Evolutionary conservation across 768 basidiomycete species (phyloP).

Genomic region (Rhodotorula graminis): DNA sequence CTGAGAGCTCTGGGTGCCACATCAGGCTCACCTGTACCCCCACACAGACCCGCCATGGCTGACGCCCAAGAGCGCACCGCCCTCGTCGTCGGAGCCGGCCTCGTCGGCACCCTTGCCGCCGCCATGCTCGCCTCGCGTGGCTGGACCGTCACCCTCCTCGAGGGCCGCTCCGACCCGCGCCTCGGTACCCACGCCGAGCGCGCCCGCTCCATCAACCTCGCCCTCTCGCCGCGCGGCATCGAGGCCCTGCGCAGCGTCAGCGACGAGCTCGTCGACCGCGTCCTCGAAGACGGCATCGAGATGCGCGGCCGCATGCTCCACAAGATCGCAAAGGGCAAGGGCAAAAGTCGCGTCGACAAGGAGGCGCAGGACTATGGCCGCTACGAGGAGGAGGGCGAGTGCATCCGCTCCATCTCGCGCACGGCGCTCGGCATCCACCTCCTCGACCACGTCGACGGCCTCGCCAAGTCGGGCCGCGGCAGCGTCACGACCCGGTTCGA

Average conservation of each 20-base stretch:
- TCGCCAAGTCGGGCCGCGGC: slow-evolving; percentile 47
- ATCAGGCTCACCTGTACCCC: not conserved
- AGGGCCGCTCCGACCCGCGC: slow-evolving; percentile 66
- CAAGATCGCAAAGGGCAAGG: slow-evolving; percentile 47
- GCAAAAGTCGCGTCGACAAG: not conserved
- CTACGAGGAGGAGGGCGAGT: slow-evolving; percentile 83
- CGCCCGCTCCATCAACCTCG: slow-evolving; percentile 89
- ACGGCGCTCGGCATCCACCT: slow-evolving; percentile 78
- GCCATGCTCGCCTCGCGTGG: slow-evolving; percentile 78
- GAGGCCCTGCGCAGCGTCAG: slow-evolving; percentile 79
- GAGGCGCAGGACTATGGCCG: slow-evolving; percentile 73
- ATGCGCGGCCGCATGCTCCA: slow-evolving; percentile 97
- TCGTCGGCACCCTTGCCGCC: slow-evolving; percentile 88
- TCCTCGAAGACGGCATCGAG: slow-evolving; percentile 75
- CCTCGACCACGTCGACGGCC: slow-evolving; percentile 62
- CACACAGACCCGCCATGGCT: slow-evolving; percentile 39
- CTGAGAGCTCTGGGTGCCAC: no score
- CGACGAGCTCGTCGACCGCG: slow-evolving; percentile 61
- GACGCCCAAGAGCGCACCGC: slow-evolving; percentile 19
- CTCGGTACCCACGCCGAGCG: slow-evolving; percentile 57
- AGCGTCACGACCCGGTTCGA: slow-evolving; percentile 70
- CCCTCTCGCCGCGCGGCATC: slow-evolving; percentile 88
- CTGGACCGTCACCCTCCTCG: slow-evolving; percentile 75
- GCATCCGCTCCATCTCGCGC: slow-evolving; percentile 89
- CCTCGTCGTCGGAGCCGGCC: slow-evolving; percentile 67